Evolutionary conservation across 139 green algal genomes (phyloP).

Genomic region (Yamagishiella unicocca): DNA sequence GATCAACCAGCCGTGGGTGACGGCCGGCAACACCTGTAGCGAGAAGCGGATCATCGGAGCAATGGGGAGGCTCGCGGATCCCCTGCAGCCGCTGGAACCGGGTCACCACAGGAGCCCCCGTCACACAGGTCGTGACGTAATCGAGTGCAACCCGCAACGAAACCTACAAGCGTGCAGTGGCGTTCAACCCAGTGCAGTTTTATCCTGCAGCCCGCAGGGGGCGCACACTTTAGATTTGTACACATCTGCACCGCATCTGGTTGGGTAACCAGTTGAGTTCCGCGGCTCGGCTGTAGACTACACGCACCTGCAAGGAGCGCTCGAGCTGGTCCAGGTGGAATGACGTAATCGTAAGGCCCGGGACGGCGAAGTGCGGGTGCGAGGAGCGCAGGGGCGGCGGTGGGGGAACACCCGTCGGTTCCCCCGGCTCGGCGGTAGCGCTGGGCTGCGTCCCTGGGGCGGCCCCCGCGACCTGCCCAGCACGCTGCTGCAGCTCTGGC

Average conservation of each 20-base stretch:
- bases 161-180: not conserved
- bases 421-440: too few relatives aligned
- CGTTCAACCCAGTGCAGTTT: too few relatives aligned
- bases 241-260: too few relatives aligned
- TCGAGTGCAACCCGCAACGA: not conserved
- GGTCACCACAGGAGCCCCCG: not conserved
- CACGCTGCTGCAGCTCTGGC: not conserved
- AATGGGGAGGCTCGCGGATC: not conserved
- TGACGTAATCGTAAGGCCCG: constrained; percentile 66
- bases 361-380: constrained; percentile 25
- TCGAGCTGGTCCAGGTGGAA: constrained; percentile 64
- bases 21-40: constrained; percentile 51
- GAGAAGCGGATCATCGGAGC: not conserved
- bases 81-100: not conserved
- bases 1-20: constrained; percentile 64
- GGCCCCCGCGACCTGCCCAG: not conserved
- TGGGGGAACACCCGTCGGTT: too few relatives aligned
- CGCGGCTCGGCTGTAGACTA: not conserved
- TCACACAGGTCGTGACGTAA: not conserved
- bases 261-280: too few relatives aligned
- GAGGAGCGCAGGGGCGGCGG: not conserved
- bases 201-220: too few relatives aligned
- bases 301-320: constrained; percentile 46
- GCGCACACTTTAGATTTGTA: too few relatives aligned
- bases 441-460: not conserved